Conservation (phyloP, 495 filamentous ascomycete species). For the Annulohypoxylon maeteangense region DNA sequence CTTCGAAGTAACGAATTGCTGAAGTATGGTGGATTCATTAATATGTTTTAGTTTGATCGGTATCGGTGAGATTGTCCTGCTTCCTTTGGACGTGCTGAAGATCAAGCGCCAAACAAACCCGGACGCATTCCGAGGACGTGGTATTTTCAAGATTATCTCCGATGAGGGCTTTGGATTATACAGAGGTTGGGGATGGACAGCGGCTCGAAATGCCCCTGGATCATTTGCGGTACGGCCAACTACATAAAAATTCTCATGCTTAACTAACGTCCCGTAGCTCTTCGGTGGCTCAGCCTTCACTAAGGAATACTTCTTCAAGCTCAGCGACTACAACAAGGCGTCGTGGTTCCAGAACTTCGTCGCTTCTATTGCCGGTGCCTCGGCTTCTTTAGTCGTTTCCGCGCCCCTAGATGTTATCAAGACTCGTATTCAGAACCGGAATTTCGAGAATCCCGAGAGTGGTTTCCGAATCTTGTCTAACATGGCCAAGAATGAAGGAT, state of each 20-base stretch:
- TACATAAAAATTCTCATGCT: not conserved
- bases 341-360: conserved; percentile 96
- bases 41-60: conserved; percentile 77
- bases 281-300: conserved; percentile 98
- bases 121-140: conserved; percentile 94
- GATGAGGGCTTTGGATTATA: conserved; percentile 98
- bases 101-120: conserved; percentile 99
- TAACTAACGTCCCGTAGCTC: conserved; percentile 65
- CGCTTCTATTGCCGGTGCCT: conserved; percentile 92
- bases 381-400: conserved; percentile 90
- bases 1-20: not conserved
- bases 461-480: conserved; percentile 90
- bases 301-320: conserved; percentile 90
- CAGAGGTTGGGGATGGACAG: conserved; percentile 96
- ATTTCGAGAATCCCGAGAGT: conserved; percentile 96
- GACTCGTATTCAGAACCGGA: conserved; percentile 98
- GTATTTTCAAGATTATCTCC: conserved; percentile 84
- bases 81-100: conserved; percentile 97
- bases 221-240: conserved; percentile 84
- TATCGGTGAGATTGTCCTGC: conserved; percentile 94
- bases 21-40: conserved; percentile 12
- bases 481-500: conserved; percentile 90
- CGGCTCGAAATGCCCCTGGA: conserved; percentile 94
- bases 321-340: conserved; percentile 95
- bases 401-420: conserved; percentile 99